Evolutionary conservation across 805 yeast species (phyloP).

Genomic region (Tetrapisispora arboricola): DNA sequence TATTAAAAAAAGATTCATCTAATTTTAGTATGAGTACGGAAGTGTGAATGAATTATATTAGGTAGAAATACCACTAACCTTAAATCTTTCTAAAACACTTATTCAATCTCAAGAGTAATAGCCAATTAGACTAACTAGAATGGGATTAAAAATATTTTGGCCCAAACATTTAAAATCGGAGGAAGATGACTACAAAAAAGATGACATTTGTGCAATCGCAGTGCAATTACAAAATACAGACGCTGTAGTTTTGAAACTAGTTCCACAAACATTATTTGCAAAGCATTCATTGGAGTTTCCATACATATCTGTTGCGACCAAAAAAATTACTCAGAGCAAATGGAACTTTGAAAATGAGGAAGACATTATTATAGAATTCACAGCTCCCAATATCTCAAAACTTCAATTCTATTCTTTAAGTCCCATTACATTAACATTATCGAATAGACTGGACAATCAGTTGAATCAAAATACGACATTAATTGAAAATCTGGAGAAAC

Average conservation of each 20-base stretch:
- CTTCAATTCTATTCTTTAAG: conserved; percentile 68
- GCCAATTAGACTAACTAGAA: no score
- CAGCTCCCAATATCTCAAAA: conserved; percentile 58
- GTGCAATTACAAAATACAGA: conserved; percentile 14
- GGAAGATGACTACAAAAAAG: not conserved
- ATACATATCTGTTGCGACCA: conserved; percentile 9
- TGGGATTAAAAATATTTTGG: conserved; percentile 17
- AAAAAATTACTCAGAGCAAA: not conserved
- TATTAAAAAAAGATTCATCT: no score
- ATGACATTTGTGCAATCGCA: conserved; percentile 8
- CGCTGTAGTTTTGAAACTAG: conserved; percentile 15
- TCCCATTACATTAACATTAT: conserved; percentile 58
- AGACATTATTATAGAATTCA: conserved; percentile 41
- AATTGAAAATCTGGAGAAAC: conserved; percentile 4
- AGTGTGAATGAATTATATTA: no score
- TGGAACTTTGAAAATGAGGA: conserved; percentile 8
- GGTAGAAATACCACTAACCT: no score
- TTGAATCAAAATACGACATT: conserved; percentile 11
- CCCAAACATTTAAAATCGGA: conserved; percentile 10
- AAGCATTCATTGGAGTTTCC: conserved; percentile 7
- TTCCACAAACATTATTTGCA: not conserved
- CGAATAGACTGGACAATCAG: conserved; percentile 20
- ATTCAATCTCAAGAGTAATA: no score
- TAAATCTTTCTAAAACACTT: no score
- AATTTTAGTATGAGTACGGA: no score